A percentile compares a stretch with the other conserved stretches of the same genome.
Evolutionary conservation across 2,329 filamentous ascomycete species (phyloP).

Genomic region (Microascus cirrosus): DNA sequence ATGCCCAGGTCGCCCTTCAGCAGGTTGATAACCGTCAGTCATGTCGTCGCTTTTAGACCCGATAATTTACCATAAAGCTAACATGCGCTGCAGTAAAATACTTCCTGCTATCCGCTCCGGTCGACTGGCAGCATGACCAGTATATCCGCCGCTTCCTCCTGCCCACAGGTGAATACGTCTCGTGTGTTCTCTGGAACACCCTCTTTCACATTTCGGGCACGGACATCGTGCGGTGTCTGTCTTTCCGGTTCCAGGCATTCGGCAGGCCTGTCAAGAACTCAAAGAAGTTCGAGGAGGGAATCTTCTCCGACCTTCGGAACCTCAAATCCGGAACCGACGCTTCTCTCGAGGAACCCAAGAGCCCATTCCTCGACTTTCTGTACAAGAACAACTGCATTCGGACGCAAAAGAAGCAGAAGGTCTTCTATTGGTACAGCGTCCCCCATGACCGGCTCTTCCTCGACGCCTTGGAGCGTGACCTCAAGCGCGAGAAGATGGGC

Average conservation of each 20-base stretch:
- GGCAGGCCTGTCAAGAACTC: constrained; percentile 98
- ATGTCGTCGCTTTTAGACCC: background rate
- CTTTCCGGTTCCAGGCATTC: constrained; percentile 97
- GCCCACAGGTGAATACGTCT: constrained; percentile 96
- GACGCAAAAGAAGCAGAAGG: constrained; percentile 99
- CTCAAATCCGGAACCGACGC: constrained; percentile 97
- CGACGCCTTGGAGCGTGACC: constrained; percentile 88
- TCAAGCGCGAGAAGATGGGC: constrained; percentile 99
- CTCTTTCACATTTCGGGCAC: constrained; percentile 99
- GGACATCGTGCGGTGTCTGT: constrained; percentile 95
- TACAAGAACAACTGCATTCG: constrained; percentile 99
- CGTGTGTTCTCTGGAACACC: constrained; percentile 97
- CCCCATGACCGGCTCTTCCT: constrained; percentile 96
- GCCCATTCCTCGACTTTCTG: constrained; percentile 92
- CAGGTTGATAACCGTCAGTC: constrained; percentile 91
- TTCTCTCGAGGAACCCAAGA: constrained; percentile 97
- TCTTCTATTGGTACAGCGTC: constrained; percentile 99
- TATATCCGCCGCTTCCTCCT: constrained; percentile 93
- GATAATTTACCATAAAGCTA: no score
- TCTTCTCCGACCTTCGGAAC: constrained; percentile 97
- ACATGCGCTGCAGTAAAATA: constrained; percentile 70
- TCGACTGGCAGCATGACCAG: constrained; percentile 94
- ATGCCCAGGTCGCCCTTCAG: constrained; percentile 93
- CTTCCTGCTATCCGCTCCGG: constrained; percentile 95
- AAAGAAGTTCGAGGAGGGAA: constrained; percentile 99